phyloP scores from a whole-genome alignment of 2,329 filamentous ascomycete species.

The Verticillium isaacii region DNA sequence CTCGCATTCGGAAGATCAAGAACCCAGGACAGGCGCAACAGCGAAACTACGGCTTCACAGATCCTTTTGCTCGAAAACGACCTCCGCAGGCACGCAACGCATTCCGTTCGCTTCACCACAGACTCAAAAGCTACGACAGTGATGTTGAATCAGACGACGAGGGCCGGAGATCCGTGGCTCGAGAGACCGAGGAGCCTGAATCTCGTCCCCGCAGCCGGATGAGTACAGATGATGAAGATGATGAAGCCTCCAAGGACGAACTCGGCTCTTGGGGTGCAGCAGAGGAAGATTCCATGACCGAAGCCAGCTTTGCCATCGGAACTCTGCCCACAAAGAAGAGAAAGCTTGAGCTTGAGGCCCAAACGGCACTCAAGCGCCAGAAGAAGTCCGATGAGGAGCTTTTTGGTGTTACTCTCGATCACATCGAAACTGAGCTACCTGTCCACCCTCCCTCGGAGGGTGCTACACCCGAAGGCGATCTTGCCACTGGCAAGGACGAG shows the following conservation, averaged over 20 bases:
- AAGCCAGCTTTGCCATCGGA: slow-evolving; percentile 63
- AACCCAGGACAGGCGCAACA: slow-evolving; percentile 45
- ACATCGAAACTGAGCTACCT: slow-evolving; percentile 45
- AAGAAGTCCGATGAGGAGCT: slow-evolving; percentile 77
- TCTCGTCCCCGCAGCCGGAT: slow-evolving; percentile 75
- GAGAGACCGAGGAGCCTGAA: slow-evolving; percentile 81
- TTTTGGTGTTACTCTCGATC: slow-evolving; percentile 59
- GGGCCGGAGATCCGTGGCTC: slow-evolving; percentile 50
- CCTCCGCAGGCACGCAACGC: slow-evolving; percentile 53
- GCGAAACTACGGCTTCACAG: slow-evolving; percentile 59
- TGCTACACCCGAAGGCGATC: slow-evolving; percentile 40
- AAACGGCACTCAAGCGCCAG: slow-evolving; percentile 69
- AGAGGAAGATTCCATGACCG: slow-evolving; percentile 66
- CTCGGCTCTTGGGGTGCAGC: slow-evolving; percentile 40
- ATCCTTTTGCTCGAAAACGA: slow-evolving; percentile 61
- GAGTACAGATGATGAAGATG: slow-evolving; percentile 45
- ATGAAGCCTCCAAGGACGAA: slow-evolving; percentile 48
- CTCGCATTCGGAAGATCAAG: slow-evolving; percentile 70
- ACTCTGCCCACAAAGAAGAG: slow-evolving; percentile 58
- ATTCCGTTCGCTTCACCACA: slow-evolving; percentile 78
- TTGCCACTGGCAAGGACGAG: slow-evolving; percentile 41
- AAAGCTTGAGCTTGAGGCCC: slow-evolving; percentile 66
- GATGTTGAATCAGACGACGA: slow-evolving; percentile 92
- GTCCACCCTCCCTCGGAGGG: slow-evolving; percentile 45
- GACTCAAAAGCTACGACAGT: slow-evolving; percentile 66